phyloP scores from a whole-genome alignment of 345 rosid species.

The Lepidium didymum region DNA sequence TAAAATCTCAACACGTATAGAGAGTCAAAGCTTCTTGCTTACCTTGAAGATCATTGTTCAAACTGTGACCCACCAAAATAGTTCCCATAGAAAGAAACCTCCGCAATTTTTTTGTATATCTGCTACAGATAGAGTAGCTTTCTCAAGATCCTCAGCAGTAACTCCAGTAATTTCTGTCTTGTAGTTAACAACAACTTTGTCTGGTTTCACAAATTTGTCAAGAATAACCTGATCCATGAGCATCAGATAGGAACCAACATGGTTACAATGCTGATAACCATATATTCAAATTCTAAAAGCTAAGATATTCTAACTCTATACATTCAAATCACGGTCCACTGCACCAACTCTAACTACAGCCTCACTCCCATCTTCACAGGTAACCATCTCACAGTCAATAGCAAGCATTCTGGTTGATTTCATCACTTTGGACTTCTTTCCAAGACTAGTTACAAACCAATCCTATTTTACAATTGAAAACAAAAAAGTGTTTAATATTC shows the following conservation, averaged over 20 bases:
- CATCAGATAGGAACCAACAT: neutral
- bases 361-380: constrained; percentile 85
- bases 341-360: constrained; percentile 75
- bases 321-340: constrained; percentile 62
- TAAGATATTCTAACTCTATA: neutral
- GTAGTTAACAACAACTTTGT: constrained; percentile 54
- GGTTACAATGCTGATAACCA: neutral
- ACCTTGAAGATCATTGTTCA: constrained; percentile 78
- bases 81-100: constrained; percentile 57
- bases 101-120: constrained; percentile 75
- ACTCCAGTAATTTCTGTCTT: constrained; percentile 81
- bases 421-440: constrained; percentile 34
- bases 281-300: neutral
- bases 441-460: constrained; percentile 53
- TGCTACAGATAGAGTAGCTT: constrained; percentile 46
- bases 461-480: constrained; percentile 33
- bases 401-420: constrained; percentile 48
- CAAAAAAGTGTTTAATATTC: neutral
- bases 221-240: constrained; percentile 59
- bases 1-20: neutral
- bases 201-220: constrained; percentile 63
- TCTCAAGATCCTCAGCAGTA: constrained; percentile 57
- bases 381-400: constrained; percentile 99
- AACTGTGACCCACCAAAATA: constrained; percentile 77
- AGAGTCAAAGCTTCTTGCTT: neutral